These are phyloP conservation scores for Leccinum griseonigrum DNA, from an alignment of 1,284 basidiomycete species.

Conservation along the genomic window DNA sequence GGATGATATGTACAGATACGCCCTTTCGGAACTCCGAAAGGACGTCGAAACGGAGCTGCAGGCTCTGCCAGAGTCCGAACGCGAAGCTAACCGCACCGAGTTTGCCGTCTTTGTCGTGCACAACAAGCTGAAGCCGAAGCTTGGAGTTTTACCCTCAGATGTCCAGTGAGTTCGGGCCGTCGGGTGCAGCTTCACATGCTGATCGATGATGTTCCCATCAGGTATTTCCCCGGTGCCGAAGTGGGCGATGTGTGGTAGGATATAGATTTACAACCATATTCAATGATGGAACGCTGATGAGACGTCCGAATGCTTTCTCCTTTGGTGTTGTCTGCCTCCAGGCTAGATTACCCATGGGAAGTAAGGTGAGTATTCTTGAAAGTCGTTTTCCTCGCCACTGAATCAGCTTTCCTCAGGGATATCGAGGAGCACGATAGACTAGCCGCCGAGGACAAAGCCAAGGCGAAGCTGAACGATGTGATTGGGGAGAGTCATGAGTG, in stretches of 20 bases:
- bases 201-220: constrained; percentile 30
- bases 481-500: background rate
- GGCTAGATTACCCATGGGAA: constrained; percentile 88
- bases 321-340: constrained; percentile 30
- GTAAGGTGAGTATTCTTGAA: constrained; percentile 49
- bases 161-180: constrained; percentile 50
- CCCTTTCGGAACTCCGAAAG: constrained; percentile 80
- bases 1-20: constrained; percentile 58
- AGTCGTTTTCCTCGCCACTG: constrained; percentile 5
- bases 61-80: constrained; percentile 63
- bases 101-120: constrained; percentile 94
- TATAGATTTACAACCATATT: constrained; percentile 3
- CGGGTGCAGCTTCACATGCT: constrained; percentile 7
- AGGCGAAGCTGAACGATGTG: constrained; percentile 4
- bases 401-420: constrained; percentile 43
- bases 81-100: constrained; percentile 72
- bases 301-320: constrained; percentile 1
- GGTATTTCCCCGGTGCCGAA: constrained; percentile 69
- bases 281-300: constrained; percentile 13
- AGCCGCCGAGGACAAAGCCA: constrained; percentile 41
- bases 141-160: constrained; percentile 65
- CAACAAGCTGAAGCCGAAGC: constrained; percentile 89
- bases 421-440: constrained; percentile 76
- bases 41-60: constrained; percentile 79
- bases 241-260: constrained; percentile 63